Conservation (phyloP, 257 asterid species). For the Solanum chiquidenum region DNA sequence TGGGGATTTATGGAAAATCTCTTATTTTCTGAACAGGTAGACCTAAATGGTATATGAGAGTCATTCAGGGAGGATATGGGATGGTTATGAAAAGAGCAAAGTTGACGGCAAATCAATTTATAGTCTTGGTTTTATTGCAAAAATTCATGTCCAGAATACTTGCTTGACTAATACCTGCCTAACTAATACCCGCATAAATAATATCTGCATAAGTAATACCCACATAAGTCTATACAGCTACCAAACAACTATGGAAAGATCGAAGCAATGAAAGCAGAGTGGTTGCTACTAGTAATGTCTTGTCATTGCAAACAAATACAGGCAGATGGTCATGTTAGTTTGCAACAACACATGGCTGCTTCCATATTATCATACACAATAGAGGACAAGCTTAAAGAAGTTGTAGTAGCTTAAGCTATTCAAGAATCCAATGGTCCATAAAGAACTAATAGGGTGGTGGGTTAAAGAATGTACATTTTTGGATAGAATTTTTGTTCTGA, state of each 20-base stretch:
- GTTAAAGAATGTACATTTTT: constrained; percentile 34
- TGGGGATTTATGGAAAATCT: background rate
- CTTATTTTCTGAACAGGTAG: background rate
- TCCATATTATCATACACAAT: background rate
- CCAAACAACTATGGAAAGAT: background rate
- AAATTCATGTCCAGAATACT: background rate
- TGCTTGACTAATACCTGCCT: background rate
- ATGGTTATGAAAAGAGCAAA: background rate
- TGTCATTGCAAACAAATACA: background rate
- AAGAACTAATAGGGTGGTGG: background rate
- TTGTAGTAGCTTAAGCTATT: background rate
- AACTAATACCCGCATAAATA: no score
- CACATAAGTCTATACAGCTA: no score
- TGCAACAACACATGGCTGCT: background rate
- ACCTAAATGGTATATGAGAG: background rate
- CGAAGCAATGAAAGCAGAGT: background rate
- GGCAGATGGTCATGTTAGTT: background rate
- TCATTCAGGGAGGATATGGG: background rate
- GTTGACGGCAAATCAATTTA: background rate
- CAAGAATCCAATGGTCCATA: background rate
- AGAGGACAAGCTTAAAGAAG: background rate
- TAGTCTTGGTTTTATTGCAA: background rate
- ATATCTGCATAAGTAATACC: no score
- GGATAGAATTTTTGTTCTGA: constrained; percentile 6
- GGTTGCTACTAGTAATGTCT: background rate